These are phyloP conservation scores for Rhizopogon rudus DNA, from an alignment of 768 basidiomycete genomes.

Conservation along the genomic window DNA sequence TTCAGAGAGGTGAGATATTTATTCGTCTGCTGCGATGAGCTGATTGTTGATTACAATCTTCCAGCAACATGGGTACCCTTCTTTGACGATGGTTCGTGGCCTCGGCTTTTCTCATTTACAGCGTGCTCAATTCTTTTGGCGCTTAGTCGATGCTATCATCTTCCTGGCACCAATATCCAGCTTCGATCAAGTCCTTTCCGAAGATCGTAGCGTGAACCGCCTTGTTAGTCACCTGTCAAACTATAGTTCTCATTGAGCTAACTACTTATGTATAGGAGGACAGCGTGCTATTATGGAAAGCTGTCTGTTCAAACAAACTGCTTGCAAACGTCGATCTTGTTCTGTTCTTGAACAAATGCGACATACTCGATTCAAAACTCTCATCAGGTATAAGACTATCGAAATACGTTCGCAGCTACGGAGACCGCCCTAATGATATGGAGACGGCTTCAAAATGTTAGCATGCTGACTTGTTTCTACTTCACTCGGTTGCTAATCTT, in stretches of 20 bases:
- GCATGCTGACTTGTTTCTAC: conserved; percentile 15
- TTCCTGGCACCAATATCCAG: conserved; percentile 57
- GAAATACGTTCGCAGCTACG: conserved; percentile 70
- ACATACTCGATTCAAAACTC: conserved; percentile 66
- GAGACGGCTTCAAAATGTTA: conserved; percentile 65
- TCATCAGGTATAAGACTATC: conserved; percentile 55
- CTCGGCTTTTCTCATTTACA: not conserved
- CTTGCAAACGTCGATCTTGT: conserved; percentile 69
- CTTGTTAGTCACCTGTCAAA: conserved; percentile 27
- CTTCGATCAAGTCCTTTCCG: conserved; percentile 49
- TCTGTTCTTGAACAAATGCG: conserved; percentile 80
- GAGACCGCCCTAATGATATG: conserved; percentile 62
- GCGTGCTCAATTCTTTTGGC: not conserved
- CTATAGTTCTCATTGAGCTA: not conserved
- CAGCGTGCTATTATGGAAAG: conserved; percentile 71
- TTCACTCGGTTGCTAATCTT: not conserved
- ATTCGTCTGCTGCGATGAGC: not conserved
- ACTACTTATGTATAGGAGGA: conserved; percentile 49
- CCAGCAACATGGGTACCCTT: conserved; percentile 50
- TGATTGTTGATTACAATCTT: not conserved
- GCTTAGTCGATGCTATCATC: conserved; percentile 43
- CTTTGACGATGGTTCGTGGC: conserved; percentile 42
- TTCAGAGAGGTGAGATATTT: conserved; percentile 30
- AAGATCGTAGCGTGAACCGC: conserved; percentile 49
- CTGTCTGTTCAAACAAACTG: conserved; percentile 66